Conservation (phyloP, 352 stramenopile species). For the Pythium sukuiense region DNA sequence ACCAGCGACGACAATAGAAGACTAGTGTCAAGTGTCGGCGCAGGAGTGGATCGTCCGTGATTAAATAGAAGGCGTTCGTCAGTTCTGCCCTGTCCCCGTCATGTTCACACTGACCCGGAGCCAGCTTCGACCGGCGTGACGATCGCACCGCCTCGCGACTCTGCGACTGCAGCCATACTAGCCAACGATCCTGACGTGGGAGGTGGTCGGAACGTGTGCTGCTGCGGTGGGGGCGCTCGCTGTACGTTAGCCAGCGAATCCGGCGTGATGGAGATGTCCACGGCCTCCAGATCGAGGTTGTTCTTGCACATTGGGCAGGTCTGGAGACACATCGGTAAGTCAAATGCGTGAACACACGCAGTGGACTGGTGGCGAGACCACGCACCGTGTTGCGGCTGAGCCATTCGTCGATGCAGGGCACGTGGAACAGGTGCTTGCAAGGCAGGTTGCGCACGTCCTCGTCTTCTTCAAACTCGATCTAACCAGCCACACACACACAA, state of each 20-base stretch:
- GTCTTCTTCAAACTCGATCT: slow-evolving; percentile 79
- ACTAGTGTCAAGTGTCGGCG: too few relatives aligned
- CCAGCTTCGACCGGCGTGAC: slow-evolving; percentile 33
- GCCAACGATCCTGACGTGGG: background rate
- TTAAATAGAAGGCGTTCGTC: slow-evolving; percentile 21
- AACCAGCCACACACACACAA: background rate
- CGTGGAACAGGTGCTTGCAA: slow-evolving; percentile 90
- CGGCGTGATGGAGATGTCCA: slow-evolving; percentile 42
- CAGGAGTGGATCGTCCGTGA: background rate
- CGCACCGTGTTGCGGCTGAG: slow-evolving; percentile 83
- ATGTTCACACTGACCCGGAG: background rate
- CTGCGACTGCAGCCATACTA: slow-evolving; percentile 5
- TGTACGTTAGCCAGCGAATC: background rate
- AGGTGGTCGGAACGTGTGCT: background rate
- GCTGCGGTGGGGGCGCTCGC: background rate
- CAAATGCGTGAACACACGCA: background rate
- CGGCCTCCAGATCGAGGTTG: slow-evolving; percentile 62
- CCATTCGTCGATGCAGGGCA: slow-evolving; percentile 89
- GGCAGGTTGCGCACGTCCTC: slow-evolving; percentile 75
- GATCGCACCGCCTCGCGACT: slow-evolving; percentile 36
- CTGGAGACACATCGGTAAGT: slow-evolving; percentile 21
- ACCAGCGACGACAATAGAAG: slow-evolving; percentile 34
- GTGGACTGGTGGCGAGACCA: background rate
- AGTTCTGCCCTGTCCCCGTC: background rate
- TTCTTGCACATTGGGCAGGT: slow-evolving; percentile 85